Percentiles rank a stretch among this genome's conserved stretches.
Evolutionary conservation across 1,139 yeast species (phyloP).

Genomic region (Suhomyces choctaworum): DNA sequence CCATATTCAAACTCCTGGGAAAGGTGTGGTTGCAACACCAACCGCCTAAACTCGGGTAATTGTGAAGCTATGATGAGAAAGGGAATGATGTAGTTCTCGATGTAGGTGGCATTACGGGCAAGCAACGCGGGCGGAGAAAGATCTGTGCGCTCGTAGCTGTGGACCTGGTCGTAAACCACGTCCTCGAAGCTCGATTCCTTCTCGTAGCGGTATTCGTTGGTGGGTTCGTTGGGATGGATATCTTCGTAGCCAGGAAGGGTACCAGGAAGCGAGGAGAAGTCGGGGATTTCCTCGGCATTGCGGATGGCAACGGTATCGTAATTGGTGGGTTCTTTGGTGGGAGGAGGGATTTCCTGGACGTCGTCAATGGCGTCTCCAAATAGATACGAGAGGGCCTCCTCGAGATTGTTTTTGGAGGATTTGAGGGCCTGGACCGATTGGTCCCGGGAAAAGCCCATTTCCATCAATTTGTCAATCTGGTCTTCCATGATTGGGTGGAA

Average conservation of each 20-base stretch:
- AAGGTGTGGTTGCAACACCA: slow-evolving; percentile 11
- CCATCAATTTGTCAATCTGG: slow-evolving; percentile 36
- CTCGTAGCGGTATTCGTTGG: slow-evolving; percentile 1
- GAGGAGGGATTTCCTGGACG: slow-evolving; percentile 4
- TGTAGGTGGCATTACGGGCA: slow-evolving; percentile 15
- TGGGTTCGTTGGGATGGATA: slow-evolving; percentile 1
- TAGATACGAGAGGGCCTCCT: slow-evolving; percentile 53
- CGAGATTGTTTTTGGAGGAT: slow-evolving; percentile 48
- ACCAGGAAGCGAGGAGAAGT: slow-evolving; percentile 8
- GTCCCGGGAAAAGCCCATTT: slow-evolving; percentile 61
- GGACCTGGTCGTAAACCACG: slow-evolving; percentile 10
- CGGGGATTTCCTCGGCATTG: slow-evolving; percentile 13
- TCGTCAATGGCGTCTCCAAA: slow-evolving; percentile 41
- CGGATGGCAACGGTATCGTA: slow-evolving; percentile 13
- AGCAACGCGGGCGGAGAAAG: slow-evolving; percentile 21
- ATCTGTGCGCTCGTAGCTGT: slow-evolving; percentile 8
- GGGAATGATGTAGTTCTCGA: slow-evolving; percentile 31
- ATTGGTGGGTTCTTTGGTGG: neutral
- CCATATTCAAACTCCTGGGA: slow-evolving; percentile 17
- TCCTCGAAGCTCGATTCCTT: slow-evolving; percentile 2
- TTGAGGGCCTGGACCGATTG: slow-evolving; percentile 45
- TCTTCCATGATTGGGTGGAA: slow-evolving; percentile 9
- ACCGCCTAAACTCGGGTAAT: slow-evolving; percentile 21
- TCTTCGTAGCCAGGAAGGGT: slow-evolving; percentile 6
- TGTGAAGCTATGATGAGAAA: slow-evolving; percentile 28